Percentiles rank a stretch among this genome's conserved stretches.
Evolutionary conservation across 2,329 filamentous ascomycete species (phyloP).

Genomic region (Incumbomyces delicatus): DNA sequence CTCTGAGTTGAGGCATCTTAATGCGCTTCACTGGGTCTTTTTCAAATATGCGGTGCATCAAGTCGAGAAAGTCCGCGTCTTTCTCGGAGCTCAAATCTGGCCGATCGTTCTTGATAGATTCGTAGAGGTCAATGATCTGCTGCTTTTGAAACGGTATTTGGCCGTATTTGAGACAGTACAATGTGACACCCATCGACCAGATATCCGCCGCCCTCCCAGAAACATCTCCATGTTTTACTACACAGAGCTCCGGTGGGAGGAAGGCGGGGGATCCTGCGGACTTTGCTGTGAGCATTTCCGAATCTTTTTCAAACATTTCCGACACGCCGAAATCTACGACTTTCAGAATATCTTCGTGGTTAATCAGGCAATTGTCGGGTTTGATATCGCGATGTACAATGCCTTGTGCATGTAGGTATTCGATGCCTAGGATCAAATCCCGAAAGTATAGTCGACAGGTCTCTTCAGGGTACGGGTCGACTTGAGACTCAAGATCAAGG

Average conservation of each 20-base stretch:
- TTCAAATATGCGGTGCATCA: conserved; percentile 65
- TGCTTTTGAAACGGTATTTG: conserved; percentile 73
- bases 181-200: conserved; percentile 95
- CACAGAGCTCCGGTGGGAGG: conserved; percentile 83
- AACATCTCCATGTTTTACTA: conserved; percentile 73
- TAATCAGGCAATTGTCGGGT: conserved; percentile 87
- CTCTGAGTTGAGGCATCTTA: conserved; percentile 69
- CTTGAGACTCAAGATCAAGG: conserved; percentile 73
- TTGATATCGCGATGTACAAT: conserved; percentile 97
- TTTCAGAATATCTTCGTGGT: conserved; percentile 85
- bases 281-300: conserved; percentile 82
- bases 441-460: conserved; percentile 85
- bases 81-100: conserved; percentile 53
- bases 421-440: conserved; percentile 86
- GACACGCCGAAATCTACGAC: conserved; percentile 98
- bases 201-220: conserved; percentile 87
- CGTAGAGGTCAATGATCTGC: conserved; percentile 76
- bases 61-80: conserved; percentile 59
- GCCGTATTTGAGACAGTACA: conserved; percentile 88
- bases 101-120: conserved; percentile 68
- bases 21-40: conserved; percentile 80
- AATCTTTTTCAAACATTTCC: conserved; percentile 89
- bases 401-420: conserved; percentile 89
- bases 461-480: conserved; percentile 73
- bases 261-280: conserved; percentile 93